phyloP scores from a whole-genome alignment of 1,284 basidiomycete genomes.

The Schizophyllum amplum region DNA sequence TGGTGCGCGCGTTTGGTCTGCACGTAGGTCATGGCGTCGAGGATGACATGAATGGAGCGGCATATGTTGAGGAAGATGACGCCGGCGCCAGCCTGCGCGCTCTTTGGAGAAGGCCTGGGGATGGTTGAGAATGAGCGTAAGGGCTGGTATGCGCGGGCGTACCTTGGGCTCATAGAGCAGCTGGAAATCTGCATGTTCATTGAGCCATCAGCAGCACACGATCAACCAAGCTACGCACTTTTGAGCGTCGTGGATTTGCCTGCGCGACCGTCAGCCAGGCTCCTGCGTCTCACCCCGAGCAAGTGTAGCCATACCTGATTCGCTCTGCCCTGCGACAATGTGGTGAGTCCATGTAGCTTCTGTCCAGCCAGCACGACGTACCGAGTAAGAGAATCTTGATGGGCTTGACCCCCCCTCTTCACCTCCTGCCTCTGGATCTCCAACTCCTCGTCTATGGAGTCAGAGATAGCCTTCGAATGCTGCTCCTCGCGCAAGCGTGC shows the following conservation, averaged over 20 bases:
- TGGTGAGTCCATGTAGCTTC: too few species aligned
- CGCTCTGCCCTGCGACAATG: constrained; percentile 51
- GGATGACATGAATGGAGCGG: constrained; percentile 54
- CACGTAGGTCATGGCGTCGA: constrained; percentile 45
- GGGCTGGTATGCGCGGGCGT: constrained; percentile 5
- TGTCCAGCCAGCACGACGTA: constrained; percentile 23
- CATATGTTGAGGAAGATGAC: constrained; percentile 70
- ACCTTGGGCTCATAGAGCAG: constrained; percentile 54
- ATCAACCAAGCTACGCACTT: constrained; percentile 28
- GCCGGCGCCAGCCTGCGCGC: constrained; percentile 56
- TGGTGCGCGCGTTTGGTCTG: constrained; percentile 18
- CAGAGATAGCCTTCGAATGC: constrained; percentile 54
- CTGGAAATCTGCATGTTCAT: constrained; percentile 45
- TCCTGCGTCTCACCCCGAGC: not conserved
- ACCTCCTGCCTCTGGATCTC: constrained; percentile 45
- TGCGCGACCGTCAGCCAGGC: constrained; percentile 17
- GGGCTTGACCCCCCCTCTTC: constrained; percentile 41
- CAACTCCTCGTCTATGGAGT: constrained; percentile 63
- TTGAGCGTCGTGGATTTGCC: constrained; percentile 61
- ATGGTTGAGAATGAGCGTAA: not conserved
- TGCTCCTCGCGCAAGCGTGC: constrained; percentile 44
- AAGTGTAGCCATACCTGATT: constrained; percentile 46
- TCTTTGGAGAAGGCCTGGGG: constrained; percentile 47
- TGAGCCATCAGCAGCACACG: not conserved
- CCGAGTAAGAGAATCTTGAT: constrained; percentile 66